Evolutionary conservation across 495 filamentous ascomycete species (phyloP).

Genomic region (Tetracladium marchalianum): DNA sequence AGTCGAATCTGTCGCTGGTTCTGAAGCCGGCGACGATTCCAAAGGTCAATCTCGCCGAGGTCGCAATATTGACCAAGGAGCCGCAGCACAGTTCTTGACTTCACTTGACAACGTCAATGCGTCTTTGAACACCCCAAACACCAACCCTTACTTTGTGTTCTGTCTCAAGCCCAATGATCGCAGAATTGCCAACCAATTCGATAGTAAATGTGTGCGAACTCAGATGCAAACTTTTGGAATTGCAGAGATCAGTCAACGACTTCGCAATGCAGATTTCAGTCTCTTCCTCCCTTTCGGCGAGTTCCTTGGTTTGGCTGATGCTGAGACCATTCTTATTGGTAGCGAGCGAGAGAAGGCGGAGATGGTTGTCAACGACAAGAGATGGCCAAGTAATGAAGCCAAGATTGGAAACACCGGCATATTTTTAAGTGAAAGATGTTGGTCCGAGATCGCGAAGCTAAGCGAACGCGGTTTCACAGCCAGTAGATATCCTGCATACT

Average conservation of each 20-base stretch:
- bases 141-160: constrained; percentile 93
- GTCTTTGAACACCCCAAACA: constrained; percentile 66
- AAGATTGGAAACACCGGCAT: constrained; percentile 85
- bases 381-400: constrained; percentile 89
- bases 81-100: constrained; percentile 83
- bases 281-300: constrained; percentile 93
- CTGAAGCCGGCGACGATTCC: constrained; percentile 43
- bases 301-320: constrained; percentile 81
- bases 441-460: constrained; percentile 77
- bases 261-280: constrained; percentile 89
- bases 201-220: constrained; percentile 92
- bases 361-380: constrained; percentile 74
- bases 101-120: constrained; percentile 83
- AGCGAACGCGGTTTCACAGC: constrained; percentile 46
- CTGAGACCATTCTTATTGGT: constrained; percentile 73
- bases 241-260: constrained; percentile 87
- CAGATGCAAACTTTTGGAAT: constrained; percentile 95
- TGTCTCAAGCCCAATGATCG: constrained; percentile 96
- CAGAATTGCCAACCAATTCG: constrained; percentile 95
- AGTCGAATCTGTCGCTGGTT: constrained; percentile 34
- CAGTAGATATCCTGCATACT: constrained; percentile 36
- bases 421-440: constrained; percentile 91
- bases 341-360: constrained; percentile 91
- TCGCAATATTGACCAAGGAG: constrained; percentile 61
- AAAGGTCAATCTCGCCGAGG: constrained; percentile 29